Percentiles rank a stretch among this genome's conserved stretches.
These are phyloP conservation scores for Lepraria neglecta DNA, from an alignment of 495 filamentous ascomycete genomes.

Conservation along the genomic window DNA sequence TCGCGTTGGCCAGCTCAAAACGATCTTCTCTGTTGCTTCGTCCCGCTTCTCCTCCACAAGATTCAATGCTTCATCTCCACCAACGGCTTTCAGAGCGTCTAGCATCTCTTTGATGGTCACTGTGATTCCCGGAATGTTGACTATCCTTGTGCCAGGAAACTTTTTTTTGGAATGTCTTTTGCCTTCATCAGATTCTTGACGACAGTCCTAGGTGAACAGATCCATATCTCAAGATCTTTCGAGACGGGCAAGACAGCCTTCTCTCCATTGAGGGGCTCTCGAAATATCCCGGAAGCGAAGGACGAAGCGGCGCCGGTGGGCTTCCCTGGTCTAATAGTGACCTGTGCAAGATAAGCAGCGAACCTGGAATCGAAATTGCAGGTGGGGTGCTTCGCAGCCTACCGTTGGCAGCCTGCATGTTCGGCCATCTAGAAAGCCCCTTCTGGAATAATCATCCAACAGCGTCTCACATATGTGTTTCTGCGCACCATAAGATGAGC, in stretches of 20 bases:
- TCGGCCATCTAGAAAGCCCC: conserved; percentile 61
- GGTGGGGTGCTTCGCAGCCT: not conserved
- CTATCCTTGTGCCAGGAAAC: conserved; percentile 50
- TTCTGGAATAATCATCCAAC: conserved; percentile 69
- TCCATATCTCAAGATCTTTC: conserved; percentile 52
- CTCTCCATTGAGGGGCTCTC: conserved; percentile 57
- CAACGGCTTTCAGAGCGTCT: conserved; percentile 62
- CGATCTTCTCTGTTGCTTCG: conserved; percentile 58
- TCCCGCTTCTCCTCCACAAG: conserved; percentile 62
- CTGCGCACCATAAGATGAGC: conserved; percentile 69
- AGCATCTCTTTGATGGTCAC: conserved; percentile 69
- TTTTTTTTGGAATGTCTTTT: conserved; percentile 46
- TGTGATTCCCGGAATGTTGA: conserved; percentile 69
- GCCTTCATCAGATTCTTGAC: conserved; percentile 66
- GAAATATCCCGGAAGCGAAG: conserved; percentile 68
- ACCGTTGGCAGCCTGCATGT: conserved; percentile 69
- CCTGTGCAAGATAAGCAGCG: conserved; percentile 15
- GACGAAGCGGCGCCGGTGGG: conserved; percentile 70
- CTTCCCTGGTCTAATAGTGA: conserved; percentile 61
- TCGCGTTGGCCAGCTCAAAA: conserved; percentile 66
- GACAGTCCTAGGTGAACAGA: conserved; percentile 61
- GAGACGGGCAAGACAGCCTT: conserved; percentile 58
- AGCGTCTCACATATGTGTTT: conserved; percentile 70
- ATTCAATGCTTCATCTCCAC: conserved; percentile 59
- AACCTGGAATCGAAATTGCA: not conserved